A percentile compares a stretch with the other conserved stretches of the same genome.
Evolutionary conservation across 2,329 filamentous ascomycete species (phyloP).

Genomic region (Stemphylium beticola): DNA sequence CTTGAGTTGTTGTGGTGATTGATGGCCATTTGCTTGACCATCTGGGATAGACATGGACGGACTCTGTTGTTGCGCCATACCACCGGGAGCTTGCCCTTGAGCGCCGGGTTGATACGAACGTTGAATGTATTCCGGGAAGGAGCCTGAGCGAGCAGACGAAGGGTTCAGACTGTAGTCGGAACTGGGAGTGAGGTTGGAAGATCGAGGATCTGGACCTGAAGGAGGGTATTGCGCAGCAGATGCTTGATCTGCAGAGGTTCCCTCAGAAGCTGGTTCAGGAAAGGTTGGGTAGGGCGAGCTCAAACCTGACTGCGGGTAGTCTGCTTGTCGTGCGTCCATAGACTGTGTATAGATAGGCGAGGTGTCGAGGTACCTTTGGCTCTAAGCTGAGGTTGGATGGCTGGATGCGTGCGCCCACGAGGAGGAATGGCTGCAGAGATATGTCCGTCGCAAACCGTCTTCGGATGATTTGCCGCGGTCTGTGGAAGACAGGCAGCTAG

Average conservation of each 20-base stretch:
- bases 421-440: constrained; percentile 56
- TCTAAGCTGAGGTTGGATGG: constrained; percentile 47
- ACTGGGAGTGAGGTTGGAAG: constrained; percentile 79
- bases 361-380: constrained; percentile 39
- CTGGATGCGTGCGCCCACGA: constrained; percentile 45
- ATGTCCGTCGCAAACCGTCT: constrained; percentile 51
- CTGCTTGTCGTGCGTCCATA: constrained; percentile 62
- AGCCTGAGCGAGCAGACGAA: constrained; percentile 76
- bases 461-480: constrained; percentile 48
- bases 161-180: constrained; percentile 87
- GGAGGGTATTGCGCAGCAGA: constrained; percentile 85
- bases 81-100: constrained; percentile 76
- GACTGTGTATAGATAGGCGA: constrained; percentile 50
- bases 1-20: constrained; percentile 71
- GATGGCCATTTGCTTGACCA: constrained; percentile 73
- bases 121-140: constrained; percentile 86
- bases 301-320: constrained; percentile 62
- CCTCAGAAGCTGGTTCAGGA: constrained; percentile 77
- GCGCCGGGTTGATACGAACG: constrained; percentile 79
- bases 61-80: constrained; percentile 99
- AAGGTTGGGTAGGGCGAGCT: constrained; percentile 61
- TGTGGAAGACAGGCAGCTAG: constrained; percentile 35
- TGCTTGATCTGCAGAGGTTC: constrained; percentile 83
- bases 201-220: constrained; percentile 80
- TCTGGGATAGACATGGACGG: constrained; percentile 89